A percentile compares a stretch with the other conserved stretches of the same genome.
phyloP scores from a whole-genome alignment of 768 basidiomycete species.

The Hygrocybe coccinea region DNA sequence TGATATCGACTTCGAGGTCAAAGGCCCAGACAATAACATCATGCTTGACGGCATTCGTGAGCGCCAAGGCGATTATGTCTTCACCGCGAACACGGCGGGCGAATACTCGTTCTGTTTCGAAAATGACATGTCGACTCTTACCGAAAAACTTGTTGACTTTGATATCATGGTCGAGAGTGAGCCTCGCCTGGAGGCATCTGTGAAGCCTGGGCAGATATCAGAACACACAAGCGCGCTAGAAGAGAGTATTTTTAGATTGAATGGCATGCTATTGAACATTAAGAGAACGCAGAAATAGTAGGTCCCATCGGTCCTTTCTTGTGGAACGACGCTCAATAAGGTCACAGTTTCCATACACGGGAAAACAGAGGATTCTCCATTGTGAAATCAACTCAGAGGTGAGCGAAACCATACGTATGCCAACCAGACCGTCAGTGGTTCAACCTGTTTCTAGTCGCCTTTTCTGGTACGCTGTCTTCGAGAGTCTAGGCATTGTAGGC shows the following conservation, averaged over 20 bases:
- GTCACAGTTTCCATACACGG: slow-evolving; percentile 79
- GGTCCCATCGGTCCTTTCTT: slow-evolving; percentile 22
- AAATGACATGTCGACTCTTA: slow-evolving; percentile 93
- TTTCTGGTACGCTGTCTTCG: slow-evolving; percentile 90
- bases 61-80: slow-evolving; percentile 93
- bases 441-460: slow-evolving; percentile 53
- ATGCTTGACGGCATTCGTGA: slow-evolving; percentile 85
- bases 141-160: slow-evolving; percentile 91
- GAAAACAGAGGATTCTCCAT: slow-evolving; percentile 93
- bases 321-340: neutral
- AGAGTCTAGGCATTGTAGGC: slow-evolving; percentile 69
- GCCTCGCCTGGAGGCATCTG: slow-evolving; percentile 83
- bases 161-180: slow-evolving; percentile 99
- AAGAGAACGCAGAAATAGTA: slow-evolving; percentile 93
- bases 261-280: slow-evolving; percentile 80
- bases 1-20: slow-evolving; percentile 91
- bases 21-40: slow-evolving; percentile 84
- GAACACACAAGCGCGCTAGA: slow-evolving; percentile 93
- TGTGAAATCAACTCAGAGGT: slow-evolving; percentile 89
- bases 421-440: neutral
- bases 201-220: slow-evolving; percentile 79
- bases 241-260: slow-evolving; percentile 92
- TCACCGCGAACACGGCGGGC: slow-evolving; percentile 87
- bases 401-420: slow-evolving; percentile 8
- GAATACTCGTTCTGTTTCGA: slow-evolving; percentile 97